phyloP scores from a whole-genome alignment of 768 basidiomycete genomes.

The Mycena amicta region DNA sequence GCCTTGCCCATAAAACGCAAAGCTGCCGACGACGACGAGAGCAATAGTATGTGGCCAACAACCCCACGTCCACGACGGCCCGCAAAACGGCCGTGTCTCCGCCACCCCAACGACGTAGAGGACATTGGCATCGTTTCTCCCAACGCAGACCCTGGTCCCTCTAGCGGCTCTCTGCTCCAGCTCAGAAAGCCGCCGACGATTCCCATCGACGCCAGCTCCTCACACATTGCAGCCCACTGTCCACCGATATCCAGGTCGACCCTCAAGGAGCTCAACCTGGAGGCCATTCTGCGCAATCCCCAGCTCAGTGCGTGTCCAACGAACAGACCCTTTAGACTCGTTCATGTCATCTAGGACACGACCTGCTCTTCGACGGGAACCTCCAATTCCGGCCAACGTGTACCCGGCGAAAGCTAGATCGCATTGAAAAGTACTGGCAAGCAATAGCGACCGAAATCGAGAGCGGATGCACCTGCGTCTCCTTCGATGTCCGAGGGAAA shows the following conservation, averaged over 20 bases:
- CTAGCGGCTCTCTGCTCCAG: slow-evolving; percentile 46
- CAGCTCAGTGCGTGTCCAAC: slow-evolving; percentile 83
- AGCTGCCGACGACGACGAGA: slow-evolving; percentile 47
- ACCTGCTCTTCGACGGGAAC: slow-evolving; percentile 85
- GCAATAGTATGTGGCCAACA: slow-evolving; percentile 32
- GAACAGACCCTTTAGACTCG: too few relatives aligned
- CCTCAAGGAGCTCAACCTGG: slow-evolving; percentile 82
- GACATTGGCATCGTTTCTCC: slow-evolving; percentile 47
- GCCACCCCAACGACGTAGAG: slow-evolving; percentile 41
- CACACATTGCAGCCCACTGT: slow-evolving; percentile 65
- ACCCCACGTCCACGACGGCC: slow-evolving; percentile 32
- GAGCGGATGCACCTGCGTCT: slow-evolving; percentile 81
- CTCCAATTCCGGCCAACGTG: slow-evolving; percentile 80
- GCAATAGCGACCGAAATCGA: slow-evolving; percentile 79
- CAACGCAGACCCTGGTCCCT: slow-evolving; percentile 45
- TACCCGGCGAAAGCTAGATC: slow-evolving; percentile 71
- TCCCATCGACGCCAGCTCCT: slow-evolving; percentile 46
- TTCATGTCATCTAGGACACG: slow-evolving; percentile 83
- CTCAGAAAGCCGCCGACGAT: slow-evolving; percentile 35
- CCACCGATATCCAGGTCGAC: slow-evolving; percentile 85
- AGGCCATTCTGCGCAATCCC: slow-evolving; percentile 84
- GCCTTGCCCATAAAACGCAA: slow-evolving; percentile 67
- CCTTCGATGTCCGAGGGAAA: slow-evolving; percentile 64
- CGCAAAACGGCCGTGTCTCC: slow-evolving; percentile 29
- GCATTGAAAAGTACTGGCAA: slow-evolving; percentile 83